Conservation (phyloP, 176 grass and related monocot genomes). For the Areca catechu region DNA sequence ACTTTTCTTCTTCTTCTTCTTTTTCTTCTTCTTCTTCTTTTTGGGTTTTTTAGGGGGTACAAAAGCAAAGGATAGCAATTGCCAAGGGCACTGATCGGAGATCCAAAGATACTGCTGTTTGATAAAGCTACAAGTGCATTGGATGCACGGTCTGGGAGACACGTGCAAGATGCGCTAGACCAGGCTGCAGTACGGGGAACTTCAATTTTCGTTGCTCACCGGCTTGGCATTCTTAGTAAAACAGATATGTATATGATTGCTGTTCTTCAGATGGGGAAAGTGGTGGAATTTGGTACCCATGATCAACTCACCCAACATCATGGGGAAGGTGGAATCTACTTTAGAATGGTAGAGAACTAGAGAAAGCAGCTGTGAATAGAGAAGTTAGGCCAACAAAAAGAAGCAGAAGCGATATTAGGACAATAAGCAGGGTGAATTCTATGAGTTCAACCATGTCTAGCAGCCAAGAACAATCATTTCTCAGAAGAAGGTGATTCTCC, state of each 20-base stretch:
- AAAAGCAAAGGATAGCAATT: conserved; percentile 27
- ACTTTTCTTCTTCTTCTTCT: too few relatives aligned
- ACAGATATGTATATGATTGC: conserved; percentile 18
- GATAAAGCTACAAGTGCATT: conserved; percentile 24
- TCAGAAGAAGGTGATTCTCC: too few relatives aligned
- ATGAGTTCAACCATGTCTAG: too few relatives aligned
- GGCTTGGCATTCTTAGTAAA: conserved; percentile 13
- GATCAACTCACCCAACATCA: conserved; percentile 26
- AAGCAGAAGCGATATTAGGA: too few relatives aligned
- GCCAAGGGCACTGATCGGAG: conserved; percentile 15
- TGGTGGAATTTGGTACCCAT: conserved; percentile 40
- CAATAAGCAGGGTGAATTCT: too few relatives aligned
- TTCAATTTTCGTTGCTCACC: conserved; percentile 14
- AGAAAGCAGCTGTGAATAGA: neutral
- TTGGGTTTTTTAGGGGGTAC: too few relatives aligned
- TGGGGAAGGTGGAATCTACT: conserved; percentile 23
- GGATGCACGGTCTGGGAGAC: conserved; percentile 13
- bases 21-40: too few relatives aligned
- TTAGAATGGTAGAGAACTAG: neutral
- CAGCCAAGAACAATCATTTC: too few relatives aligned
- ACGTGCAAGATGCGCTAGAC: conserved; percentile 20
- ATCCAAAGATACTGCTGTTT: conserved; percentile 20
- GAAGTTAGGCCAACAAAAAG: neutral
- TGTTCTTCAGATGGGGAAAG: conserved; percentile 23
- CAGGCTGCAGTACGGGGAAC: conserved; percentile 12